Evolutionary conservation across 768 basidiomycete genomes (phyloP), one percentile per base, ranked within the genome.

Genomic region (Leccinellum luteum): DNA sequence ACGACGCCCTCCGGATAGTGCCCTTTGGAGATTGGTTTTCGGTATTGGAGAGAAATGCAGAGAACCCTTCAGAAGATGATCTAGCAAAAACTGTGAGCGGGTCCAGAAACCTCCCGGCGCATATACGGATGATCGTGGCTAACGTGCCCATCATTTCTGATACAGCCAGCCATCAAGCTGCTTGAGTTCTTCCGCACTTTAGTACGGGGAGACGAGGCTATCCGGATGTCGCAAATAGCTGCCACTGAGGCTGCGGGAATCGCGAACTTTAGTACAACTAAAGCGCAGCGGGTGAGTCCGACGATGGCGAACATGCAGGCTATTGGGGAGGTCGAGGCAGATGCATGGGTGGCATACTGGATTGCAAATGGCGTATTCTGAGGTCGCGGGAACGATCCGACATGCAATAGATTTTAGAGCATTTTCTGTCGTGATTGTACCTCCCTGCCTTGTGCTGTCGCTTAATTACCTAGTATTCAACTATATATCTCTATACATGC

Each of bases 11-110:
- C 2, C 68, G 68, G 1, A 56, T 77, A 35, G 63, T 77, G 3
- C 65, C 76, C 0, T 74, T 71, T 25, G 51, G 27, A 0, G 72
- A 75, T 1, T 79, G 78, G 78, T 63, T 76, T n/a, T 38, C 59
- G 2, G 25, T 54, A 7, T 55, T 78, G 45, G 68, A 69, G 51
- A 53, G 52, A 6, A 63, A 55, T 47, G 64, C 61, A 0, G 56
- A 61, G n/a, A 49, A 30, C 3, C 61, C 67, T 2, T 64, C 59
- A 0, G 64, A 65, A 17, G 69, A 71, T 7, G 71, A 74, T 34
- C 43, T 74, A 44, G 54, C 49, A 14, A 56, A 66, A 5, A 69
- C 76, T 13, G 76, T 77, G 50, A 59, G 75, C 67, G 2, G 27
- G 31, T 2, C 6, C 7, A 8, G 9, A 41, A 8, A n/a, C 35